Evolutionary conservation across 148 eudicot species (phyloP).

Genomic region (Pharnaceum exiguum): DNA sequence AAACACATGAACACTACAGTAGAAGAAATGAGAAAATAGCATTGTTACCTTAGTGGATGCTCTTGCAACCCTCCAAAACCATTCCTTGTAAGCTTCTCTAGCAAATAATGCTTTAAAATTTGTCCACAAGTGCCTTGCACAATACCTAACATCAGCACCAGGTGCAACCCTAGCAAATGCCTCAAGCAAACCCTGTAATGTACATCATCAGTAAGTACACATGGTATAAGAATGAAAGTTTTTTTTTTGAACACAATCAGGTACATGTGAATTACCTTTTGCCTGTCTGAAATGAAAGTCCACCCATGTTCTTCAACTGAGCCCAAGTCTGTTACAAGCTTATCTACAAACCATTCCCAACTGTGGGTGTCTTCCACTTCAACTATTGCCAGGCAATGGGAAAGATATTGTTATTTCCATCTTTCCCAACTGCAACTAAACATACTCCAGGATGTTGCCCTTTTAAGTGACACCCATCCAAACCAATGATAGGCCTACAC

Average conservation of each 20-base stretch:
- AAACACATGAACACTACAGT: no score
- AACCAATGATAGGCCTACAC: conserved; percentile 3
- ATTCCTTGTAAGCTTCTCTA: no score
- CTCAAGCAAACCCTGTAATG: background rate
- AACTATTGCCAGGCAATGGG: background rate
- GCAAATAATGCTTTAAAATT: no score
- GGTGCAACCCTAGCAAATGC: background rate
- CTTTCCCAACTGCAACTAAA: background rate
- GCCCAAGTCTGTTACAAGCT: background rate
- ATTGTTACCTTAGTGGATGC: no score
- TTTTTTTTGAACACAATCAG: background rate
- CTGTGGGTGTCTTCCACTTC: background rate
- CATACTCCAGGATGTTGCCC: background rate
- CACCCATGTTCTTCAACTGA: background rate
- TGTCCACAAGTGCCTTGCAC: background rate
- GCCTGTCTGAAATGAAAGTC: conserved; percentile 2
- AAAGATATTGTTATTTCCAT: conserved; percentile 7
- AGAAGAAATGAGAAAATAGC: no score
- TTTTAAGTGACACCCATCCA: conserved; percentile 11
- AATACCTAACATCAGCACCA: background rate
- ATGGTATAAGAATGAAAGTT: background rate
- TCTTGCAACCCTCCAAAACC: no score
- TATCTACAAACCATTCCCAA: background rate
- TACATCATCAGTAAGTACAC: no score
- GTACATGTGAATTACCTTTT: background rate